Evolutionary conservation across 2,329 filamentous ascomycete species (phyloP), one percentile per base, ranked within the genome.

Genomic region (Myriangium duriaei): DNA sequence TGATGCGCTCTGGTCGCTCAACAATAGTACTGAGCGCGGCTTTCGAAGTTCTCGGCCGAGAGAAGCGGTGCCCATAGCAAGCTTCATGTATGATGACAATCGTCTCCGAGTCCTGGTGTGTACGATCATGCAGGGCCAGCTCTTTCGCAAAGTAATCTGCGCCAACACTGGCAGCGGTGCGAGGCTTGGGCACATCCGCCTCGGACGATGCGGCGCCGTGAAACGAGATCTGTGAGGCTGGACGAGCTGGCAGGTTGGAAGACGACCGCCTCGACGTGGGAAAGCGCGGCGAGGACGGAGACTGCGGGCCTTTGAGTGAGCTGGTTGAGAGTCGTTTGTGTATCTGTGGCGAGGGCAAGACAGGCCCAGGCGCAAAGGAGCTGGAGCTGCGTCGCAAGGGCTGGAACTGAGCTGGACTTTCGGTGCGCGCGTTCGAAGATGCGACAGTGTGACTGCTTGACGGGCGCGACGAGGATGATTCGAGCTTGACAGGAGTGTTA

Each of bases 41-140:
- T 50, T 80, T 80, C 14, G 76, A 79, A 1, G 85, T 80, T 49
- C 81, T 79, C 3, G 85, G 85, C 31, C 91, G 73, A 9, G 87
- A 84, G 58, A 78, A 98, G 14, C 86, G 79, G 61, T 98, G 91
- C 15, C 88, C 87, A 56, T 96, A 98, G 60, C 88, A 94, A 37
- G 81, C 79, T 62, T 98, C 91, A 51, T 96, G 86, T 2, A 98
- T 64, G 18, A 98, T 71, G 32, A 96, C 86, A 4, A 92, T 62
- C 0, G 85, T 85, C 5, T 54, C 46, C 9, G 50, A 49, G 7
- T 50, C 51, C n/a, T 51, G 43, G 2, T 54, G 56, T 26, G 21
- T 26, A 19, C 63, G 61, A 41, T 78, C 71, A 50, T 84, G 78
- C 5, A 68, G 58, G 11, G 72, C 66, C 19, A 92, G 58, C 54